These are phyloP conservation scores for Echeveria elegans DNA, from an alignment of 164 flowering plant genomes.

Conservation along the genomic window DNA sequence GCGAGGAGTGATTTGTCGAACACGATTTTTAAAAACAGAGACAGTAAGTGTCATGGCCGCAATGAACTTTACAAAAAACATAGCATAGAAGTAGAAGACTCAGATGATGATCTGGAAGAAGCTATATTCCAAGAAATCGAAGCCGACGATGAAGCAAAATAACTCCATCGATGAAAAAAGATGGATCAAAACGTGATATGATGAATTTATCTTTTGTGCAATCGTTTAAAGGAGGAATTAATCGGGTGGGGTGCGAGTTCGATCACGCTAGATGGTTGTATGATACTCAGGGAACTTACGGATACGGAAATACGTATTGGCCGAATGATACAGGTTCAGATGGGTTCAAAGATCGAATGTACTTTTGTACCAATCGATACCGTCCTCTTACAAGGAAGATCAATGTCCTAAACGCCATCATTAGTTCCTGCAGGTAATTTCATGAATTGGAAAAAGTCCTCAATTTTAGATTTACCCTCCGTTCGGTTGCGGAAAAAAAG, in stretches of 20 bases:
- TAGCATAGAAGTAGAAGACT: constrained; percentile 15
- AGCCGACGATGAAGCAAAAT: constrained; percentile 15
- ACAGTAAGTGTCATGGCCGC: constrained; percentile 71
- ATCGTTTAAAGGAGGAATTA: constrained; percentile 55
- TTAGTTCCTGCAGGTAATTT: constrained; percentile 80
- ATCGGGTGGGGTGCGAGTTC: constrained; percentile 36
- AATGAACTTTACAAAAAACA: constrained; percentile 50
- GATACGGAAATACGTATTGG: constrained; percentile 90
- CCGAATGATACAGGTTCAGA: constrained; percentile 52
- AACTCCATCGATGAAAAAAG: neutral
- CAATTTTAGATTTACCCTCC: too few species aligned
- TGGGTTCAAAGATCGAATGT: constrained; percentile 51
- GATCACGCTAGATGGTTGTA: constrained; percentile 80
- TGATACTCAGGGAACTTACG: constrained; percentile 89
- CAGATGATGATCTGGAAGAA: constrained; percentile 20
- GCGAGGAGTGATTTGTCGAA: constrained; percentile 40
- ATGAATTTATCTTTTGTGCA: constrained; percentile 54
- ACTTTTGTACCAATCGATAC: constrained; percentile 49
- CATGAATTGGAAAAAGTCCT: neutral
- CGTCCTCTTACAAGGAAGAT: constrained; percentile 79
- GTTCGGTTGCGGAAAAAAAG: too few species aligned
- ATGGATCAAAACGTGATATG: constrained; percentile 15
- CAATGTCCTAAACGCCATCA: constrained; percentile 60
- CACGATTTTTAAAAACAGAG: constrained; percentile 46
- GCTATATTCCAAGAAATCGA: constrained; percentile 46